Evolutionary conservation across 2,329 filamentous ascomycete genomes (phyloP), one percentile per base, ranked within the genome.

Genomic region (Thielaviopsis populi): DNA sequence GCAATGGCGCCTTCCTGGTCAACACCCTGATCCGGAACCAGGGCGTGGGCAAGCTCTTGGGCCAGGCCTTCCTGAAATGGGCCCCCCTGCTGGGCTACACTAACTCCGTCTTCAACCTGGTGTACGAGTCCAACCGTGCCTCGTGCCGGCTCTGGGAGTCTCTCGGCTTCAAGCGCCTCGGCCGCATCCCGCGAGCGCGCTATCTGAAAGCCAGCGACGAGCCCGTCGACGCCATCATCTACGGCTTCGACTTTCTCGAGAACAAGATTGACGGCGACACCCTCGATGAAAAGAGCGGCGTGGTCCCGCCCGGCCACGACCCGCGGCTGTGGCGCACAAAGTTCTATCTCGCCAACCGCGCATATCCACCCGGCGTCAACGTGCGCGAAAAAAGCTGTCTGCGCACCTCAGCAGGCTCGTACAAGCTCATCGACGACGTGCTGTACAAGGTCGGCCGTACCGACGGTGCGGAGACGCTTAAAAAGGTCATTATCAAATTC

Each of bases 261-360:
- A 70, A 71, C 68, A 91, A 60, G 17, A 10, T 46, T 8, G 58
- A 56, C 24, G 46, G 30, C 43, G 59, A 61, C 24, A 43, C 59
- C 1, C 87, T 74, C 59, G 67, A 65, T 19, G 63, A 63, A 33
- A 62, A 63, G 48, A 58, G 62, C 50, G 59, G 63, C 48, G 65
- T 64, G 11, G 65, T 65, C 30, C 64, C 63, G 2, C 40, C 42
- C 2, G 60, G 64, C 5, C 54, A 65, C 24, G 91, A 96, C 78
- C 91, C 96, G 77, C 89, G 94, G 69, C 97, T 97, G 79, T 92
- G 96, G 79, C 96, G 96, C 80, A 97, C 97, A 73, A 88, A 91
- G 71, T 97, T 89, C 79, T 97, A 97, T 75, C 84, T 97, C 72
- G 95, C 95, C 76, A 90, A 91, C 74, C 87, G 87, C 71, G 90